Base-by-base conservation (phyloP, 2,329 filamentous ascomycete genomes). In the Periconia macrospinosa region DNA sequence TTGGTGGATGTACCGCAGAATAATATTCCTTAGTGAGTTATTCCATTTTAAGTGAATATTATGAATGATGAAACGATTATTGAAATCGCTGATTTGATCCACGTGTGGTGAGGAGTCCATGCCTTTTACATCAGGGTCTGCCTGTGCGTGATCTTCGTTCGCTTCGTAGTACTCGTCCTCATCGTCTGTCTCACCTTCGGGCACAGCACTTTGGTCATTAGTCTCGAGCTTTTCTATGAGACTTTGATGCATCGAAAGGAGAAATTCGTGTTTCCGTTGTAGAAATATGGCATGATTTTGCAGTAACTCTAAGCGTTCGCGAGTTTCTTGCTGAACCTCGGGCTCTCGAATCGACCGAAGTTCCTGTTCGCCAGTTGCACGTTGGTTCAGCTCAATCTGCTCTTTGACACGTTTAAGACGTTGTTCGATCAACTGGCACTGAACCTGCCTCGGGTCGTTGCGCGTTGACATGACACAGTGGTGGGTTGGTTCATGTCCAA, bases 11-110 rank as follows among this genome's bases (percentile, higher is more conserved):
- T 99, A 99, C 20, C 94, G 90, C 41, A 99, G 83, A 47, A 99
- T 94, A 66, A 97, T 97, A 69, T 99, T 97, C 54, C 94, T 86
- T 37, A 99, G 77, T 11, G 92, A 85, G 65, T 99, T 99, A 77
- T 96, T 97, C 94, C 94, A 99, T 74, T 99, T 99, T 53, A 99
- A 79, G 68, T 99, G 94, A 70, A 95, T 85, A 66, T 99, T 99
- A 79, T 99, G 94, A 49, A 99, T 89, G 63, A 97, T 93, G 78
- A 99, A 99, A 1, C 94, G 89, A 69, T 99, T 99, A 71, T 95
- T 94, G 79, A 97, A 99, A 70, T 97, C 92, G 72, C 90, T 96
- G 46, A 90, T 87, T 61, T 93, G 93, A 60, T 97, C 92, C 15
- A 89, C 85, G 3, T 87, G 84, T 1, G 88, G 84, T 2, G 87